Evolutionary conservation across 208 protist genomes (phyloP), one percentile per base, ranked within the genome.

Genomic region (Trypanosoma lewisi): DNA sequence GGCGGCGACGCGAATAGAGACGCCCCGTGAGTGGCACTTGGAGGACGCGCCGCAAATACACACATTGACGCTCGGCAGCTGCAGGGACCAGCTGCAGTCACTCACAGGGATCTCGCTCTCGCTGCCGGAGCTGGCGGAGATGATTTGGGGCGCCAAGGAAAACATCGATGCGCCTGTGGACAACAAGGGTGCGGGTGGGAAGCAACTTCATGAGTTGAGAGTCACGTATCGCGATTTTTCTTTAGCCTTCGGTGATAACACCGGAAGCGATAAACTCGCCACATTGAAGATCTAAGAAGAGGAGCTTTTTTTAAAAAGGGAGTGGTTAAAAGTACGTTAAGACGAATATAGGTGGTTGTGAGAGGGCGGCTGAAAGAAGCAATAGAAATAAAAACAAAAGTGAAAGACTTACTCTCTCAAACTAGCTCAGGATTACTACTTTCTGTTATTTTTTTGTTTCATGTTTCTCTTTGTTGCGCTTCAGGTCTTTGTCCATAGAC

Each of bases 151-250:
- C 30, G 45, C 59, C 47, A 53, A 78, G 12, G 68, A 57, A 47
- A 23, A 47, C 42, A 47, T 23, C 16, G n/a, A 14, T 21, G 3
- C 42, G 4, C 60, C 65, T 63, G 31, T 37, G 12, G 28, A 16
- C 2, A 51, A 54, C 0, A 55, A 67, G n/a, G 48, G 31, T 1
- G 11, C 19, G 23, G 23, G 27, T 25, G 48, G 31, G 48, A 11
- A 52, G 23, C 45, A 73, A 21, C 49, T 90, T 5, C 55, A 47
- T 25, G 47, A 44, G 2, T 58, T 76, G 16, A 71, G 31, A 1
- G 82, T 91, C 12, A 57, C 74, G 0, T 94, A 86, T 55, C 70
- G 68, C 1, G 82, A 89, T 44, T 94, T 94, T 48, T 78, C 83
- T 2, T 70, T 45, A 2, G 77, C 82, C 0, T 94, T 94, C 64